phyloP scores from a whole-genome alignment of 768 basidiomycete genomes.

The Lentinus brumalis region DNA sequence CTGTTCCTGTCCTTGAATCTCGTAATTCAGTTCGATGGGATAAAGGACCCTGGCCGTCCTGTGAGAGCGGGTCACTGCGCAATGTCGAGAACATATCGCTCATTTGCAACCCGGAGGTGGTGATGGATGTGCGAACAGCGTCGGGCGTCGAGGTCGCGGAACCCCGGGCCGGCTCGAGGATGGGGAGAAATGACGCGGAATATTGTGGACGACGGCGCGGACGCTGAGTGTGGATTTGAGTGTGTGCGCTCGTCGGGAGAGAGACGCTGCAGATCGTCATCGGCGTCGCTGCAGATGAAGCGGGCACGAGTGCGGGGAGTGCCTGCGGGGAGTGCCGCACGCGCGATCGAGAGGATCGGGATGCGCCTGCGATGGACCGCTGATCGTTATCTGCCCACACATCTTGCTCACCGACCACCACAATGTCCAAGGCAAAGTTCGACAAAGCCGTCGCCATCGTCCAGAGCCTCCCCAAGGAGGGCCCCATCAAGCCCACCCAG shows the following conservation, averaged over 20 bases:
- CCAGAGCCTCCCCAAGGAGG: conserved; percentile 70
- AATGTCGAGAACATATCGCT: no score
- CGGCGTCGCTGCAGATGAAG: conserved; percentile 14
- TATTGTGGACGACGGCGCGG: background rate
- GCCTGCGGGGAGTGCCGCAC: conserved; percentile 6
- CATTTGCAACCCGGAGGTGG: no score
- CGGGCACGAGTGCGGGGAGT: background rate
- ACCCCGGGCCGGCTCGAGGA: background rate
- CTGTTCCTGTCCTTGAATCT: no score
- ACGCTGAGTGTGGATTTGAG: background rate
- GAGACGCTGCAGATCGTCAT: conserved; percentile 10
- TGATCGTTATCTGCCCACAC: conserved; percentile 12
- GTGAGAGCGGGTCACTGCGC: no score
- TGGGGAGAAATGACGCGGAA: background rate
- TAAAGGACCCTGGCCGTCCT: no score
- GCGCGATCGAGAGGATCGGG: conserved; percentile 20
- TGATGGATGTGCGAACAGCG: no score
- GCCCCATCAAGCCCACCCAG: conserved; percentile 71
- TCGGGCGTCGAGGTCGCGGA: no score
- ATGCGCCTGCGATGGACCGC: conserved; percentile 7
- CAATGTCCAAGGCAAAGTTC: conserved; percentile 74
- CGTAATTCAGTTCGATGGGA: no score
- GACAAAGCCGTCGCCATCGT: conserved; percentile 74
- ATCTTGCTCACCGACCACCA: conserved; percentile 18
- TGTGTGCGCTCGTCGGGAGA: conserved; percentile 3